Evolutionary conservation across 179 eudicot species (phyloP), one percentile per base, ranked within the genome.

Genomic region (Heliamphora pulchella): DNA sequence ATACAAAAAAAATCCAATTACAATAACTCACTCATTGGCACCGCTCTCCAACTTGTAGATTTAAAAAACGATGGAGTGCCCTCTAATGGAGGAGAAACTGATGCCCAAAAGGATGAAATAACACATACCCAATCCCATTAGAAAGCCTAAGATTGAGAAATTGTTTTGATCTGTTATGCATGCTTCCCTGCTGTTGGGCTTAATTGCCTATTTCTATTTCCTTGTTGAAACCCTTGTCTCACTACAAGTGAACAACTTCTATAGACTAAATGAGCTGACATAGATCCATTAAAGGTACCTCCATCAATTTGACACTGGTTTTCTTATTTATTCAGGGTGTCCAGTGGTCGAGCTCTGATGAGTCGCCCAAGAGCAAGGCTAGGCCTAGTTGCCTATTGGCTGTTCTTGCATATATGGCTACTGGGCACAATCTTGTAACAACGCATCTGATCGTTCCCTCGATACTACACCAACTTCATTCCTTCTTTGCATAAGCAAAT

Each of bases 341-440:
- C 93, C 1, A 89, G 96, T 54, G 90, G 89, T 78, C 89, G 96
- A 82, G 86, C 94, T 80, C 83, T 94, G 83, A 94, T 91, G 98
- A 90, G 89, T 78, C 97, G 88, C 57, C 99, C 99, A 61, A 86
- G 92, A 79, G 97, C 96, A 73, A 87, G 99, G 83, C 91, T 94
- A 39, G 92, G 98, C 18, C 79, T 96, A 22, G 81, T 96, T 76
- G 97, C 92, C 48, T 96, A 96, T 89, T 92, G 97, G 90, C 91
- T 94, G 77, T 74, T 94, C 71, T 69, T 96, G 85, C 97, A 96
- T 81, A 15, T 96, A 81, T 96, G 98, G 96, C 83, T 96, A 80
- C 87, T 96, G 46, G 98, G 92, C 81, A 78, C 96, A 86, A 90
- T 95, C 75, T 88, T 96, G 90, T 96, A 87, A 77, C 83, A 4